Evolutionary conservation across 2,329 filamentous ascomycete species (phyloP), one percentile per base, ranked within the genome.

Genomic region (Thielaviopsis musarum): DNA sequence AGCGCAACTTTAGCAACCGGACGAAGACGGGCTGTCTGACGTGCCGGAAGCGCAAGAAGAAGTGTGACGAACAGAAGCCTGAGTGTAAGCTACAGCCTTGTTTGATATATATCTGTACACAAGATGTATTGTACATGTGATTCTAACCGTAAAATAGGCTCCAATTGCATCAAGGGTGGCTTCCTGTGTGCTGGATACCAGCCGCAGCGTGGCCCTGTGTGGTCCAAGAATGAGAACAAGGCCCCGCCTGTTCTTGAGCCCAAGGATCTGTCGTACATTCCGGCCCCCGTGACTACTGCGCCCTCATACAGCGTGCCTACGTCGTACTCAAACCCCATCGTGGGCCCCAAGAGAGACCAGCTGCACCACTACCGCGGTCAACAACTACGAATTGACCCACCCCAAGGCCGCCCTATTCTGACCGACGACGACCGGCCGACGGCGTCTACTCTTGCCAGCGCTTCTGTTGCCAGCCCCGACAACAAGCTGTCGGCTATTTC

Each of bases 1-100:
- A 88, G 71, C 78, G 85, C 48, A 88, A 88, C 67, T 97, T 96
- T 67, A 95, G 89, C 73, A 95, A 96, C 70, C 81, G 91, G 61
- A 96, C 91, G 21, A 97, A 97, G 73, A 96, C 91, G 10, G 90
- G 91, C 34, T 97, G 91, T 70, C 82, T 95, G 72, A 97, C 91
- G 5, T 97, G 91, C 70, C 80, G 91, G 62, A 82, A 82, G 68
- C 81, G 91, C 61, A 97, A 97, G 79, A 97, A 97, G 82, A 97
- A 97, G 73, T 97, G 93, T 68, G 91, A 97, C 69, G 93, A 97
- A 74, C 81, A 80, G 58, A 94, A 95, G 70, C 93, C 93, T 26
- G 83, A 89, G 70, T 97, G 93, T 94, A 77, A 61, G 60, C 55
- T 15, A 45, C 12, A 15, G n/a, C 22, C 30, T 34, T 28, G 10